phyloP scores from a whole-genome alignment of 176 grass and related monocot genomes.

The Oryza meyeriana region DNA sequence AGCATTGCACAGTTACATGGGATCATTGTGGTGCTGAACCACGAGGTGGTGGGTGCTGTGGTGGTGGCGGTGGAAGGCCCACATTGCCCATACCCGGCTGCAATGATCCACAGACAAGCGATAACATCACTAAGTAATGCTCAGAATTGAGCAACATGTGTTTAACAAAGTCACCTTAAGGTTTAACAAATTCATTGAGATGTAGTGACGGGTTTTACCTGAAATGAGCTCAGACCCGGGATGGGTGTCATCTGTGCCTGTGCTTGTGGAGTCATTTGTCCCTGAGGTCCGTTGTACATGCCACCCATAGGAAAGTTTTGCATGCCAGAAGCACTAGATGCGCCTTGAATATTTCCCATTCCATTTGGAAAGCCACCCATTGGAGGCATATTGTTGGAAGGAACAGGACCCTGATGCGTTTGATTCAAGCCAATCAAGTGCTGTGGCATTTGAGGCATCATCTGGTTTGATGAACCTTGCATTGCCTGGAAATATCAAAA shows the following conservation, averaged over 20 bases:
- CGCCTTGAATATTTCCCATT: constrained; percentile 69
- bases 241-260: constrained; percentile 56
- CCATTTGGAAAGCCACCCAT: constrained; percentile 77
- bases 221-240: constrained; percentile 76
- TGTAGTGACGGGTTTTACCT: constrained; percentile 30
- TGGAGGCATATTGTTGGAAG: constrained; percentile 54
- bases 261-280: constrained; percentile 66
- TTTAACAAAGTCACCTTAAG: not conserved
- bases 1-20: not conserved
- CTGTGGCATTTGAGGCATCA: constrained; percentile 80
- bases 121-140: not conserved
- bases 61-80: constrained; percentile 54
- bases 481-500: constrained; percentile 44
- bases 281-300: constrained; percentile 75
- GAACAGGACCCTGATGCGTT: constrained; percentile 52
- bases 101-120: constrained; percentile 23
- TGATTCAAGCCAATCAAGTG: constrained; percentile 81
- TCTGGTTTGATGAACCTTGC: constrained; percentile 80
- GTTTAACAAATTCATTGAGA: not conserved
- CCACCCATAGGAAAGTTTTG: constrained; percentile 80
- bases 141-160: not conserved
- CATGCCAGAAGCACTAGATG: constrained; percentile 53
- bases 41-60: constrained; percentile 53
- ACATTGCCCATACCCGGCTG: constrained; percentile 78
- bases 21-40: constrained; percentile 60